phyloP scores from a whole-genome alignment of 345 rosid genomes.

The Acer negundo region DNA sequence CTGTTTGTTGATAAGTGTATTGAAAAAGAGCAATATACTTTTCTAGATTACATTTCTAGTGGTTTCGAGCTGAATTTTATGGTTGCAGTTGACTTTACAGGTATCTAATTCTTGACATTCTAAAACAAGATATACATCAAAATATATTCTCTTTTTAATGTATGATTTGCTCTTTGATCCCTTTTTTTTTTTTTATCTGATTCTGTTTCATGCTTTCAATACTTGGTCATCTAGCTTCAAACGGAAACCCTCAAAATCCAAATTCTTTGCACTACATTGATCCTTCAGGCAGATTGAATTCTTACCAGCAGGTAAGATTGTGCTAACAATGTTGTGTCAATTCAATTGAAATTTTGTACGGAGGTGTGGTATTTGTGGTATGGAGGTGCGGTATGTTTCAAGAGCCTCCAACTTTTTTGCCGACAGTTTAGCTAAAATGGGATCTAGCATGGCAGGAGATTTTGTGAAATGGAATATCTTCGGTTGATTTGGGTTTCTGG shows the following conservation, averaged over 20 bases:
- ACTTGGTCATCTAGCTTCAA: conserved; percentile 60
- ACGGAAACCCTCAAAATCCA: conserved; percentile 69
- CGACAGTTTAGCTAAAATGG: no score
- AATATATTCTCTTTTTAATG: not conserved
- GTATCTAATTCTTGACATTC: conserved; percentile 31
- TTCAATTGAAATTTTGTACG: no score
- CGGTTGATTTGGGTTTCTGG: no score
- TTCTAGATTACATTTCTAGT: conserved; percentile 83
- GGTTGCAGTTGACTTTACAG: conserved; percentile 96
- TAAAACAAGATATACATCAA: not conserved
- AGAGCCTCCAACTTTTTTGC: no score
- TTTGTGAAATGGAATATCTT: no score
- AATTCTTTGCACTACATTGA: conserved; percentile 83
- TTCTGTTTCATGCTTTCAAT: conserved; percentile 5
- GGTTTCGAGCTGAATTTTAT: conserved; percentile 86
- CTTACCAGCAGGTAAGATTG: conserved; percentile 68
- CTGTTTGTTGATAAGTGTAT: conserved; percentile 67
- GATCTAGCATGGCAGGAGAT: no score
- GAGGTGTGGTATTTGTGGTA: no score
- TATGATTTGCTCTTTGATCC: not conserved
- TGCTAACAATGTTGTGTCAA: not conserved
- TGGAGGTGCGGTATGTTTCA: no score
- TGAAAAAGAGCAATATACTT: conserved; percentile 68
- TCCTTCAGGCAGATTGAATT: conserved; percentile 73
- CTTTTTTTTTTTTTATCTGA: not conserved